Evolutionary conservation across 148 eudicot species (phyloP).

Genomic region (Hydrangea macrophylla): DNA sequence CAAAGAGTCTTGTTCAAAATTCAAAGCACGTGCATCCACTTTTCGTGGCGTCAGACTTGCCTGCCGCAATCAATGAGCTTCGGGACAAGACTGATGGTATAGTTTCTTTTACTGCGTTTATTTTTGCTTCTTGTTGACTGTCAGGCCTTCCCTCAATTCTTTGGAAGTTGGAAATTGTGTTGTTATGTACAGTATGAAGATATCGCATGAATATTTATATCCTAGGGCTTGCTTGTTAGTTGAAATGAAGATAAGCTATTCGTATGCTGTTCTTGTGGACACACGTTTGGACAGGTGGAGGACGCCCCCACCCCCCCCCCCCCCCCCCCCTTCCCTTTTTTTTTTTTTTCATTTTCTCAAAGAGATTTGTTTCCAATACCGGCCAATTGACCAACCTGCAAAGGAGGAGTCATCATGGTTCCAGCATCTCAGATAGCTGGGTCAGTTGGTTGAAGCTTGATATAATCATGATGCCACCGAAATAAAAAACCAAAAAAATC

Average conservation of each 20-base stretch:
- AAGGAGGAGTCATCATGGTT: no score
- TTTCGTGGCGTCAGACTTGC: conserved; percentile 50
- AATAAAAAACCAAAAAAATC: no score
- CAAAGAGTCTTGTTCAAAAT: conserved; percentile 30
- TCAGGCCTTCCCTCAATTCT: background rate
- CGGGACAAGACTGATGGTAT: conserved; percentile 69
- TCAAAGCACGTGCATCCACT: conserved; percentile 56
- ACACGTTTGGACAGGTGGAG: background rate
- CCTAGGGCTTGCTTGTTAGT: conserved; percentile 1
- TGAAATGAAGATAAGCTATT: background rate
- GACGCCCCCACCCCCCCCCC: no score
- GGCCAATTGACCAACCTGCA: no score
- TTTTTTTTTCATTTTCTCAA: no score
- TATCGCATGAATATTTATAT: background rate
- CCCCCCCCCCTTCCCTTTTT: no score
- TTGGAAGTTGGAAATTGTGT: background rate
- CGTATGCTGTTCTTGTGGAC: background rate
- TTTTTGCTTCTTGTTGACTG: background rate
- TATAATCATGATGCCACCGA: no score
- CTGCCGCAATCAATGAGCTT: conserved; percentile 44
- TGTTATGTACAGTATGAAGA: background rate
- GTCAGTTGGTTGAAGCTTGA: no score
- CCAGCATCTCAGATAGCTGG: no score
- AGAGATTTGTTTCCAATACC: no score
- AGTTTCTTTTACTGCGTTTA: conserved; percentile 6